phyloP scores from a whole-genome alignment of 208 protist genomes.

The Eutreptiella sp. region DNA sequence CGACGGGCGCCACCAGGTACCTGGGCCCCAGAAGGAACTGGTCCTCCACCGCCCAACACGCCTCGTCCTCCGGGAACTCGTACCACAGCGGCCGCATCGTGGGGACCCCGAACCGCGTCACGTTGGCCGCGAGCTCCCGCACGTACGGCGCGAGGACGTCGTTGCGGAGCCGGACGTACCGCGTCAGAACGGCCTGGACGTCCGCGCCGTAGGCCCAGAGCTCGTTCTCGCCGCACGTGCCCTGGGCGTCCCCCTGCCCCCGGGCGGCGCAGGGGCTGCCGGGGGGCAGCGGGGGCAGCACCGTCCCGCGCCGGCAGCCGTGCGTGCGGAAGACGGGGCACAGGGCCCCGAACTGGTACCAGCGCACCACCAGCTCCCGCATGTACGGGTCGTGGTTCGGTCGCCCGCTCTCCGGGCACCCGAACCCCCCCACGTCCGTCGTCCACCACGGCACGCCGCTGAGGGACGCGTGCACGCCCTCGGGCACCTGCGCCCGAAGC shows the following conservation, averaged over 20 bases:
- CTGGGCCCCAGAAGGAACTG: conserved; percentile 16
- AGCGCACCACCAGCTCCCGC: conserved; percentile 19
- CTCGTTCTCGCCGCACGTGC: conserved; percentile 22
- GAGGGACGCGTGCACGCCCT: conserved; percentile 3
- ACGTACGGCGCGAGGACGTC: conserved; percentile 4
- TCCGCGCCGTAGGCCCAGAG: conserved; percentile 7
- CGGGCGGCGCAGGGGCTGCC: too few relatives aligned
- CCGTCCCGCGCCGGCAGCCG: conserved; percentile 3
- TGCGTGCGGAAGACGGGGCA: conserved; percentile 18
- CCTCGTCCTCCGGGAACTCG: conserved; percentile 4
- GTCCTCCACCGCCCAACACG: not conserved
- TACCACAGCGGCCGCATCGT: conserved; percentile 18
- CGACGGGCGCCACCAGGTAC: conserved; percentile 7
- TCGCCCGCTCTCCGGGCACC: not conserved
- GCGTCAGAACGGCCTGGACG: conserved; percentile 7
- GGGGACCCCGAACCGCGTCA: too few relatives aligned
- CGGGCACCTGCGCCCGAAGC: not conserved
- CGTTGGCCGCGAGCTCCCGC: not conserved
- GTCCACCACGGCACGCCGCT: conserved; percentile 23
- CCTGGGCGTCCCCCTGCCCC: not conserved
- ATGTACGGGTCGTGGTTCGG: too few relatives aligned
- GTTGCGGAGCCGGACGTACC: not conserved
- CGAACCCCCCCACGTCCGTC: conserved; percentile 28
- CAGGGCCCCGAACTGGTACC: conserved; percentile 30
- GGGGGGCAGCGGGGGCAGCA: too few relatives aligned